Evolutionary conservation across 345 rosid genomes (phyloP), one percentile per base, ranked within the genome.

Genomic region (Salix brachista): DNA sequence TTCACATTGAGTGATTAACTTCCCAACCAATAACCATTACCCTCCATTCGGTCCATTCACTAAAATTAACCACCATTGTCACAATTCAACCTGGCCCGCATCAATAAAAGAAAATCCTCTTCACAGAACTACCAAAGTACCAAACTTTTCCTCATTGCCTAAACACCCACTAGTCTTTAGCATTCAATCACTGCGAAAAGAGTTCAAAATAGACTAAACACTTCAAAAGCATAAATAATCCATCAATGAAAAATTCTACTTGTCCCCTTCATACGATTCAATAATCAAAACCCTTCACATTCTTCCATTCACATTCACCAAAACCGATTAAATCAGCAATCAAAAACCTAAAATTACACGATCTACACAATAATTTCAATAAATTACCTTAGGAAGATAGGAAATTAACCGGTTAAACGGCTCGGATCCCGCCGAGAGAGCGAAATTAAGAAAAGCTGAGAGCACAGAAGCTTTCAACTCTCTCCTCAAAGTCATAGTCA

Each of bases 341-440:
- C 14, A 3, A 36, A 66, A 66, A 26, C 36, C 39, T 37, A 66
- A 18, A 66, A 5, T 36, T 25, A 23, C 64, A 58, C 64, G 64
- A 50, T 68, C 26, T 36, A 64, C 23, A 17, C 12, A 30, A 10
- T 21, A 13, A 0, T 41, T 62, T 0, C 25, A 28, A 8, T 44
- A 75, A 62, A 19, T 56, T 74, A 91, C 97, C 91, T 88, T 88
- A 4, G 94, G 94, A 64, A 93, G 83, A 83, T 79, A 88, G 0
- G 74, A 78, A 46, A 89, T 84, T 28, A 95, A 78, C 50, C 89
- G 89, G 72, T 78, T 18, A 70, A 81, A 91, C 34, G 87, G 82
- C 50, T 95, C 98, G 0, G 94, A 91, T 80, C 91, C 90, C 4
- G 90, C 86, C 34, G 80, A 78, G 58, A 96, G 86, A 19, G 88